Evolutionary conservation across 352 stramenopile genomes (phyloP).

Genomic region (Globisporangium solare): DNA sequence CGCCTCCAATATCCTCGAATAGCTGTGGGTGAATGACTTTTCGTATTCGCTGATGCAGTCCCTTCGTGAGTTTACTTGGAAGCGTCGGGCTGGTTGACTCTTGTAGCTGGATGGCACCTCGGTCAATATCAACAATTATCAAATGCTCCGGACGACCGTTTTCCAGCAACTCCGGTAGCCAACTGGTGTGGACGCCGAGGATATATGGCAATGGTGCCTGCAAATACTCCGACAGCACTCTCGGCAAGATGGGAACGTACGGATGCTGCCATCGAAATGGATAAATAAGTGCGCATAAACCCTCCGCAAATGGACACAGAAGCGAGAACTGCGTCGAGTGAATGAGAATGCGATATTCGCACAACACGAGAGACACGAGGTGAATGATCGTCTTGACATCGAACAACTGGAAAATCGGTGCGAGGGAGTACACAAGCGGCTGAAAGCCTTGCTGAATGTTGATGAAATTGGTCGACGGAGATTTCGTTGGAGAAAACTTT

Average conservation of each 20-base stretch:
- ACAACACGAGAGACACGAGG: slow-evolving; percentile 61
- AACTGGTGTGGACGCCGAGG: slow-evolving; percentile 69
- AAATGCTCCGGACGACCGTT: slow-evolving; percentile 71
- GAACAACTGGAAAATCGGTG: slow-evolving; percentile 67
- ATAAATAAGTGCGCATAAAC: slow-evolving; percentile 75
- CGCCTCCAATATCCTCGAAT: slow-evolving; percentile 4
- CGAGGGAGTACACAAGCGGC: slow-evolving; percentile 64
- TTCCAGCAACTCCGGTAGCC: slow-evolving; percentile 61
- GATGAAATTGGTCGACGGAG: slow-evolving; percentile 35
- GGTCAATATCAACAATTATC: slow-evolving; percentile 78
- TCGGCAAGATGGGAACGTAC: slow-evolving; percentile 78
- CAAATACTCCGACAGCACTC: slow-evolving; percentile 78
- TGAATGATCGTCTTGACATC: slow-evolving; percentile 71
- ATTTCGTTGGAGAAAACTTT: slow-evolving; percentile 40
- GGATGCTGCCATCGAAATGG: slow-evolving; percentile 85
- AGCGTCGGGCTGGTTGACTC: slow-evolving; percentile 52
- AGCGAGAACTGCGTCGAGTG: slow-evolving; percentile 75
- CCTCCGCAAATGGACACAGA: slow-evolving; percentile 68
- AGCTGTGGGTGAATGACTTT: slow-evolving; percentile 39
- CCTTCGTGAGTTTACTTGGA: slow-evolving; percentile 40
- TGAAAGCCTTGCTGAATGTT: slow-evolving; percentile 51
- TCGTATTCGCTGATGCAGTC: slow-evolving; percentile 48
- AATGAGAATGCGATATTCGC: slow-evolving; percentile 75
- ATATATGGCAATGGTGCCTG: slow-evolving; percentile 83
- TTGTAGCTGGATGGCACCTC: slow-evolving; percentile 54